Conservation (phyloP, 805 yeast genomes). For the Candida taoyuanica region DNA sequence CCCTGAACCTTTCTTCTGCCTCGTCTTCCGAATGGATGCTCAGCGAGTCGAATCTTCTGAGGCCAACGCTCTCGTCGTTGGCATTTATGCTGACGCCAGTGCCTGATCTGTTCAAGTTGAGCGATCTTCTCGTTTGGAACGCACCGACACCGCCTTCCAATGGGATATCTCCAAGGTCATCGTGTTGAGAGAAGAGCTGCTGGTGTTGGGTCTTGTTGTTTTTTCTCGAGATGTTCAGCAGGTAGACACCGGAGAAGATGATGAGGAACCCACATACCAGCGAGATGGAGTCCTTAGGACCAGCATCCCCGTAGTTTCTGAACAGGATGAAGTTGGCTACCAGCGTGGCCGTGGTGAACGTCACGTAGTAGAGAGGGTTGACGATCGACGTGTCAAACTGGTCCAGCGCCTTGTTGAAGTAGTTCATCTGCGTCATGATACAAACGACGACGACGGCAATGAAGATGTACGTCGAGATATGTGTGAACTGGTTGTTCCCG, state of each 20-base stretch:
- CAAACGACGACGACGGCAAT: conserved; percentile 73
- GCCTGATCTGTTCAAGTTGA: conserved; percentile 52
- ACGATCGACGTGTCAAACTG: conserved; percentile 91
- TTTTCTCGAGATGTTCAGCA: conserved; percentile 73
- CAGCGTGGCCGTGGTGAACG: conserved; percentile 85
- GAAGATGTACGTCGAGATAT: conserved; percentile 78
- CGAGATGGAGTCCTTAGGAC: conserved; percentile 74
- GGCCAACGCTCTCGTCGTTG: conserved; percentile 46
- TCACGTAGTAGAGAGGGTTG: conserved; percentile 85
- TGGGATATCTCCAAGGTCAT: conserved; percentile 66
- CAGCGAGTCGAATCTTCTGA: conserved; percentile 59
- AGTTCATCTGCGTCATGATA: conserved; percentile 88
- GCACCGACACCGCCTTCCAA: conserved; percentile 82
- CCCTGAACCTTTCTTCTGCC: conserved; percentile 34
- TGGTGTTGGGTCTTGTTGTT: conserved; percentile 43
- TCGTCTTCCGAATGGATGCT: conserved; percentile 33
- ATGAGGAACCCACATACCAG: conserved; percentile 80
- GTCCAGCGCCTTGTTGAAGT: conserved; percentile 88
- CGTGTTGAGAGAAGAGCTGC: conserved; percentile 38
- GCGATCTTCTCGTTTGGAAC: conserved; percentile 68
- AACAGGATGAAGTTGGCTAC: conserved; percentile 82
- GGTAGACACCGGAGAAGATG: conserved; percentile 82
- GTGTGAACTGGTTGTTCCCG: conserved; percentile 86
- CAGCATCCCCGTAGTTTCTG: conserved; percentile 81
- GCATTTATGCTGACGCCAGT: conserved; percentile 31